phyloP scores from a whole-genome alignment of 306 rosid genomes.

The Prunus kanzakura region DNA sequence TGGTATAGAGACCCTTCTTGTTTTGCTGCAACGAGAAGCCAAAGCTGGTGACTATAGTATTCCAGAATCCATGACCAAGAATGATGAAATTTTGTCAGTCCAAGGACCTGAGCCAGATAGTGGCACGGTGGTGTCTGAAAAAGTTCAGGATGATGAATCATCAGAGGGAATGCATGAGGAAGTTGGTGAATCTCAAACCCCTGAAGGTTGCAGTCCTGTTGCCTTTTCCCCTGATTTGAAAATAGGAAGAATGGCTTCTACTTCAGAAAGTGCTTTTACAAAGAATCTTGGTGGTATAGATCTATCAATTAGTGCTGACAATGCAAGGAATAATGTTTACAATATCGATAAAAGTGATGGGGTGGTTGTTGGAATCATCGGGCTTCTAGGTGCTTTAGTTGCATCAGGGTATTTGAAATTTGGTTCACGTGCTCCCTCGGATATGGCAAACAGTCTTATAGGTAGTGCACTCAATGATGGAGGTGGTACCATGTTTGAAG shows the following conservation, averaged over 20 bases:
- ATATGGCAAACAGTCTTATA: conserved; percentile 57
- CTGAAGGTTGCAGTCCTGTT: conserved; percentile 38
- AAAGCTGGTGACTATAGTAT: conserved; percentile 68
- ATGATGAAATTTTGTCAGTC: conserved; percentile 29
- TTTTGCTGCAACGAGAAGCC: conserved; percentile 86
- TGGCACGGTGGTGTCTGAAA: conserved; percentile 35
- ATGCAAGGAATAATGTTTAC: conserved; percentile 92
- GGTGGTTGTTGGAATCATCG: conserved; percentile 79
- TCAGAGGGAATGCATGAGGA: conserved; percentile 41
- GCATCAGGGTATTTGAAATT: conserved; percentile 80
- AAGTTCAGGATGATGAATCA: conserved; percentile 37
- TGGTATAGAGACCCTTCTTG: conserved; percentile 92
- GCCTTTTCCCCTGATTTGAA: conserved; percentile 40
- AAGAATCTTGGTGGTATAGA: conserved; percentile 91
- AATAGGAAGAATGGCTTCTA: conserved; percentile 47
- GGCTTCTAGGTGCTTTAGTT: conserved; percentile 80
- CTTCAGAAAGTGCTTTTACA: conserved; percentile 48
- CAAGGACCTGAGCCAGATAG: conserved; percentile 36
- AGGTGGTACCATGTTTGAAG: conserved; percentile 89
- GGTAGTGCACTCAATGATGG: conserved; percentile 71
- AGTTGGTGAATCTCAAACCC: conserved; percentile 47
- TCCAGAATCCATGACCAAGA: conserved; percentile 36
- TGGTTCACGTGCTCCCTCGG: conserved; percentile 47
- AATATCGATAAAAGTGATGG: conserved; percentile 87
- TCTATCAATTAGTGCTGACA: conserved; percentile 86